phyloP scores from a whole-genome alignment of 2,329 filamentous ascomycete genomes.

The Pseudogymnoascus sp. region DNA sequence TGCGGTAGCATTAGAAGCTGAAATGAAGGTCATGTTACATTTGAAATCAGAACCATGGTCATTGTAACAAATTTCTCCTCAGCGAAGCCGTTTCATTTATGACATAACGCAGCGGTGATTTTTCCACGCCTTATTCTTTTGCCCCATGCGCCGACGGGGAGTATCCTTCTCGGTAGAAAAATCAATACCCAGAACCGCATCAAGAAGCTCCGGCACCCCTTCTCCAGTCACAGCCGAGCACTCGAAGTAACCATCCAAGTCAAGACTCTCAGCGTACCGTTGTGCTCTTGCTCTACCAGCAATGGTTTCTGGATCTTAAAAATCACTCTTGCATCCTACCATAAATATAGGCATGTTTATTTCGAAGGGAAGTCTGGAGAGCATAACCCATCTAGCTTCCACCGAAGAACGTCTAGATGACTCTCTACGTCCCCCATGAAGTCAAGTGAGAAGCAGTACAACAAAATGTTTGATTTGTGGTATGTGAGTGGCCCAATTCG shows the following conservation, averaged over 20 bases:
- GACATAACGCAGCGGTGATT: background rate
- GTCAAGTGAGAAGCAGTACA: background rate
- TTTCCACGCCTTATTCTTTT: background rate
- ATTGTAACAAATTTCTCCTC: background rate
- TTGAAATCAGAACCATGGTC: background rate
- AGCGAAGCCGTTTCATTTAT: background rate
- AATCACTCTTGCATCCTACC: background rate
- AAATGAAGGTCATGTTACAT: background rate
- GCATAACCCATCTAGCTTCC: background rate
- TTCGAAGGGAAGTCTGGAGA: background rate
- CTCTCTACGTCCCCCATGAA: background rate
- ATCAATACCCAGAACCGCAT: background rate
- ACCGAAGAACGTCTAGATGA: background rate
- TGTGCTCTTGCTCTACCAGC: background rate
- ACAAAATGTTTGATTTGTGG: background rate
- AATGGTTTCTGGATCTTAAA: background rate
- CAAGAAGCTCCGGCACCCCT: background rate
- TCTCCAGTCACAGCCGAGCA: background rate
- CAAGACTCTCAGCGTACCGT: background rate
- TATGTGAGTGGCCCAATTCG: background rate
- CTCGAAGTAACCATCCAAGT: background rate
- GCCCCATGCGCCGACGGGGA: background rate
- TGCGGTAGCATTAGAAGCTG: background rate
- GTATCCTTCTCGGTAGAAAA: background rate
- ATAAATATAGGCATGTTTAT: background rate